Evolutionary conservation across 768 basidiomycete genomes (phyloP).

Genomic region (Tricholoma flavovirens): DNA sequence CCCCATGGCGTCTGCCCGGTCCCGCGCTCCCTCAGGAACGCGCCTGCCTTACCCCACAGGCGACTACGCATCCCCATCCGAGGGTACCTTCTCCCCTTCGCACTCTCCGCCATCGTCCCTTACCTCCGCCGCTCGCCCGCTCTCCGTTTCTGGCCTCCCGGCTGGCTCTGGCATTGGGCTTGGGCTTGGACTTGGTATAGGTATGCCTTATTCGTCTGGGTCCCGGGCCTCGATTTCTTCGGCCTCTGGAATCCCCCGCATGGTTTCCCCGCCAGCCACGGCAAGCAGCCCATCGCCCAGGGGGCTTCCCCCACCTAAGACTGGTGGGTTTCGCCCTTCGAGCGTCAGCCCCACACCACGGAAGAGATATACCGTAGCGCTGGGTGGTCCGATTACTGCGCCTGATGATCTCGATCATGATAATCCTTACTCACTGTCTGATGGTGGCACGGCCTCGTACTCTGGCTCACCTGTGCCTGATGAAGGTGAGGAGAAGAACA

Average conservation of each 20-base stretch:
- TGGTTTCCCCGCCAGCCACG: conserved; percentile 14
- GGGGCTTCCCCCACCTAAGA: conserved; percentile 39
- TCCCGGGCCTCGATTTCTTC: conserved; percentile 23
- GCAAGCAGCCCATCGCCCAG: conserved; percentile 16
- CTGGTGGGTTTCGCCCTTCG: conserved; percentile 34
- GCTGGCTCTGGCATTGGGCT: conserved; percentile 10
- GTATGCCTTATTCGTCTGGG: conserved; percentile 20
- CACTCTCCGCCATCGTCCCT: conserved; percentile 48
- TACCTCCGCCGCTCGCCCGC: conserved; percentile 43
- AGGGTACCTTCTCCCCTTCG: conserved; percentile 37
- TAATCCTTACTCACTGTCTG: conserved; percentile 19
- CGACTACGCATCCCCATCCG: conserved; percentile 69
- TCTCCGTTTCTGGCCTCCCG: conserved; percentile 42
- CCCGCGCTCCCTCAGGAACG: conserved; percentile 32
- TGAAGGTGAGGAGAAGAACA: conserved; percentile 31
- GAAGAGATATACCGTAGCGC: conserved; percentile 82
- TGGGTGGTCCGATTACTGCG: conserved; percentile 65
- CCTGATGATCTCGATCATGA: conserved; percentile 20
- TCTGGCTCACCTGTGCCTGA: conserved; percentile 28
- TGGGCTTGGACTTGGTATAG: conserved; percentile 19
- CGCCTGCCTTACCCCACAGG: conserved; percentile 80
- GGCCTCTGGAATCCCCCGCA: conserved; percentile 9
- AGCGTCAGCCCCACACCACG: conserved; percentile 71
- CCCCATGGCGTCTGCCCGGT: conserved; percentile 46
- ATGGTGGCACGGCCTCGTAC: conserved; percentile 38